phyloP scores from a whole-genome alignment of 495 filamentous ascomycete genomes.

The Mytilinidion resinicola region DNA sequence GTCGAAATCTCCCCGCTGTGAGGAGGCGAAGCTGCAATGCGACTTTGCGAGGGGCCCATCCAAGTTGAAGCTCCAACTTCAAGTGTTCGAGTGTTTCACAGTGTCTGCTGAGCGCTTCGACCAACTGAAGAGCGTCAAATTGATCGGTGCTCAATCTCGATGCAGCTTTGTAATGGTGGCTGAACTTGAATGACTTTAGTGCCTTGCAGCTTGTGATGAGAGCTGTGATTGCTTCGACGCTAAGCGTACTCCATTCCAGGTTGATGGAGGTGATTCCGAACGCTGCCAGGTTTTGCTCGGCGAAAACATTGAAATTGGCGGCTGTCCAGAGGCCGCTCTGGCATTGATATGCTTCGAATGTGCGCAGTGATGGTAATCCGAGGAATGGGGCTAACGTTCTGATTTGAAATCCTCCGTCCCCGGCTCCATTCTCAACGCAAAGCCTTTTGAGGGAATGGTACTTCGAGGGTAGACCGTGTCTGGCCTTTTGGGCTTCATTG shows the following conservation, averaged over 20 bases:
- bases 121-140: neutral
- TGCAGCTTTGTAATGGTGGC: neutral
- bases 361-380: neutral
- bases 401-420: neutral
- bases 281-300: neutral
- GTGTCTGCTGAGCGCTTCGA: neutral
- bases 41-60: neutral
- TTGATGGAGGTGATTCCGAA: constrained; percentile 1
- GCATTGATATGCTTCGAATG: constrained; percentile 2
- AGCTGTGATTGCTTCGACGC: neutral
- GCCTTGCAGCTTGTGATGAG: neutral
- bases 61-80: neutral
- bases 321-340: neutral
- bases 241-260: neutral
- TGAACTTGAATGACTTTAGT: neutral
- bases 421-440: neutral
- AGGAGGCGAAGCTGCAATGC: neutral
- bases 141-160: neutral
- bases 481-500: neutral
- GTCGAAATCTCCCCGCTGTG: neutral
- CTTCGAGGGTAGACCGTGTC: neutral
- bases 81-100: neutral
- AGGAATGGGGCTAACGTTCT: neutral
- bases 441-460: neutral
- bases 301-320: neutral